Base-by-base conservation (phyloP, 495 filamentous ascomycete species). In the Aspergillus coremiiformis region DNA sequence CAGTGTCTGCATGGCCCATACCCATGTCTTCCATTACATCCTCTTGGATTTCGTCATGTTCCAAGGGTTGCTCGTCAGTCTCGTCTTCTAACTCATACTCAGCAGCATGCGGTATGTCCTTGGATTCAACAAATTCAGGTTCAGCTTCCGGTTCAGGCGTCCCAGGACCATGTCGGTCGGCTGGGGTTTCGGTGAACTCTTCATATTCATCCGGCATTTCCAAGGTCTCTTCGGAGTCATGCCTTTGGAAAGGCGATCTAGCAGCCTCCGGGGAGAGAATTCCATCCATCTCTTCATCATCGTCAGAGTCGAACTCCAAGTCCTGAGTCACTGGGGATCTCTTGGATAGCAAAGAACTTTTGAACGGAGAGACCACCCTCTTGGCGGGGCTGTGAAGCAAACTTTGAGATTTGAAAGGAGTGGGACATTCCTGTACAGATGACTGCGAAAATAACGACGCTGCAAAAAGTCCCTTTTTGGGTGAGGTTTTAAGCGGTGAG, bases 371-470 rank as follows among this genome's bases (percentile, higher is more conserved):
- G 3, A 58, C 51, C 29, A 69, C 58, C 35, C 63, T 69, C 54
- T 72, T 76, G 0, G 74, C 71, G 8, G 74, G 73, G 22, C 67
- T 73, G 42, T 71, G 65, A 20, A 78, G 61, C 15, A 77, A 56
- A 7, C 71, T 75, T 9, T 60, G 51, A n/a, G n/a, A n/a, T 39
- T 64, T 64, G 29, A 69, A 66, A 0, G 64, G 64, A 3, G 71
- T 65, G 6, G 66, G 65, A 0, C 62, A 57, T 11, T 61, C 50
- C 47, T 70, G 65, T 7, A 60, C 23, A 22, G 68, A 60, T 32
- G 52, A 43, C 19, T 56, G 51, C 7, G 51, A 54, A 2, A 55
- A 55, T 22, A 73, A 64, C 0, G 67, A 69, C 15, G 70, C 57
- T 17, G 58, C 67, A 50, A 78, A 52, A 12, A 70, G 55, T 0